Evolutionary conservation across 2,329 filamentous ascomycete genomes (phyloP).

Genomic region (Diaporthe capsici): DNA sequence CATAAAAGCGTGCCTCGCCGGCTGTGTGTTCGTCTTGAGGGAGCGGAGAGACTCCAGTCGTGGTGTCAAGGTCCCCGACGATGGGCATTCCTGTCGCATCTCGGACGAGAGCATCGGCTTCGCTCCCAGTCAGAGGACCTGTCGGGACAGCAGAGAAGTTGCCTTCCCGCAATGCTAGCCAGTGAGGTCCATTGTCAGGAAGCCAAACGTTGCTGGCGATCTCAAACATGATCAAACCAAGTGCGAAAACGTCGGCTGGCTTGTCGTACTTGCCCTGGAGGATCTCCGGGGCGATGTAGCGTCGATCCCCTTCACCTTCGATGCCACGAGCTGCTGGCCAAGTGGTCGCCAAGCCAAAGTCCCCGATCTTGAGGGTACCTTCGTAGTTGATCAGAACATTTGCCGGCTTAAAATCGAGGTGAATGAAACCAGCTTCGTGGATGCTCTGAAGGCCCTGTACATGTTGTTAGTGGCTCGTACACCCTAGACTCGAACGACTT

Average conservation of each 20-base stretch:
- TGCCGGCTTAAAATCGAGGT: constrained; percentile 87
- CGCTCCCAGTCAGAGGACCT: constrained; percentile 80
- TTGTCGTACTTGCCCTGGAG: constrained; percentile 89
- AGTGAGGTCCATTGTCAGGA: constrained; percentile 91
- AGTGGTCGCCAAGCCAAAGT: constrained; percentile 85
- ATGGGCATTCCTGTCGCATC: constrained; percentile 82
- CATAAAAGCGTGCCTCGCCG: constrained; percentile 31
- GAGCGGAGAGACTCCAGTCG: constrained; percentile 39
- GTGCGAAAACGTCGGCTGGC: constrained; percentile 92
- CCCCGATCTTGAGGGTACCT: constrained; percentile 85
- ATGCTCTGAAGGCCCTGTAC: constrained; percentile 87
- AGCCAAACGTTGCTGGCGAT: constrained; percentile 94
- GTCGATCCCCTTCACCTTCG: constrained; percentile 93
- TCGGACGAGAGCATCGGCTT: constrained; percentile 77
- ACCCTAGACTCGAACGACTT: neutral
- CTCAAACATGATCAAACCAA: constrained; percentile 95
- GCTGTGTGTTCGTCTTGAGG: constrained; percentile 21
- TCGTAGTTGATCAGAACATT: constrained; percentile 88
- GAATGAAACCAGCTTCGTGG: constrained; percentile 88
- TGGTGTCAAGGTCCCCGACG: constrained; percentile 50
- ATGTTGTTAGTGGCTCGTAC: constrained; percentile 47
- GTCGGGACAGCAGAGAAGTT: constrained; percentile 92
- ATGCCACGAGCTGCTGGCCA: constrained; percentile 84
- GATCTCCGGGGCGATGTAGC: constrained; percentile 96
- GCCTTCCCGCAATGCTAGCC: constrained; percentile 90